Evolutionary conservation across 2,329 filamentous ascomycete species (phyloP), one percentile per base, ranked within the genome.

Genomic region (Zymoseptoria passerinii): DNA sequence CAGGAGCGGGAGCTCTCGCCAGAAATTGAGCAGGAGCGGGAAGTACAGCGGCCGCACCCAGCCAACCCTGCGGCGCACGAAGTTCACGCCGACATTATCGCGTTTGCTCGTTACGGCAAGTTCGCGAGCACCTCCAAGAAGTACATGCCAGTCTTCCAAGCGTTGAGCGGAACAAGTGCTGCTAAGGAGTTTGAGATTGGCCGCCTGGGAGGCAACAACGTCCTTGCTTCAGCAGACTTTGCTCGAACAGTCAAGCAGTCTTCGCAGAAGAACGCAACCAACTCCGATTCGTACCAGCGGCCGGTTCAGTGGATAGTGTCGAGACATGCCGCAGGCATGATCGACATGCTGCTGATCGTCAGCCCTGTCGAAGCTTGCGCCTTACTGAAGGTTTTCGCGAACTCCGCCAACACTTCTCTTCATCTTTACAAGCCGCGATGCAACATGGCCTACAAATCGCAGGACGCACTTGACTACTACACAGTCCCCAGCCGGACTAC

Each of bases 1-100:
- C 84, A 89, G 62, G 86, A 90, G 66, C 77, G 86, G 0, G 87
- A 89, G 61, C 73, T 90, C 0, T 76, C 82, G 0, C 83, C 83
- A 0, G 86, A 90, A 60, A 77, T 81, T 0, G 83, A 89, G 61
- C 72, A 79, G 20, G 83, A 89, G 64, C 73, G 77, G 0, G 73
- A 87, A 50, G 27, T 65, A 0, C 74, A 87, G 61, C 75, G 73
- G 1, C 81, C 83, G 0, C 64, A 68, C 0, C 58, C 69, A 0
- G 73, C 74, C 0, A 44, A 63, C 0, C 75, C 84, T 0, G 66
- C 61, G 0, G 0, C 4, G 0, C 81, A 86, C 50, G 1, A 0
- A 0, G 13, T 84, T 0, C 76, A 83, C 54, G 10, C 57, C 0
- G 71, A 79, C 28, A 52, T 88, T 0, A 3, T 28, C 0, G 2